Evolutionary conservation across 2,329 filamentous ascomycete genomes (phyloP), one percentile per base, ranked within the genome.

Genomic region (Bipolaris sorokiniana): DNA sequence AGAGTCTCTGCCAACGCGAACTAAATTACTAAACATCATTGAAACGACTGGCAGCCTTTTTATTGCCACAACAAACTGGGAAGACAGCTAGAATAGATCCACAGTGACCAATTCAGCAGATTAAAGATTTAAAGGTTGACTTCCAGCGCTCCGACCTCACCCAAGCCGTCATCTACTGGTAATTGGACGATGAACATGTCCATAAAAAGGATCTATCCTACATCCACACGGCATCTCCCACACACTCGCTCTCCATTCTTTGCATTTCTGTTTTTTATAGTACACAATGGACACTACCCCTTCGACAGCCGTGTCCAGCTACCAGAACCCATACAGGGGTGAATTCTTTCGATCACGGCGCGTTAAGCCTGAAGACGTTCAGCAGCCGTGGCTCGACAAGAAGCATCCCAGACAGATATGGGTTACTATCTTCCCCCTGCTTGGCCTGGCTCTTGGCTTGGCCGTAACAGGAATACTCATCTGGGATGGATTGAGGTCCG

Each of bases 401-500:
- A 86, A 81, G 55, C 88, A 93, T 64, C 88, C 89, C 11, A 89
- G 87, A 74, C 90, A 94, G 81, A 95, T 92, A 79, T 95, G 91
- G 91, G 87, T 91, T 7, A 92, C 88, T 2, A 92, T 94, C 61
- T 84, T 96, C 55, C 91, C 91, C 2, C 71, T 92, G 40, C 73
- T 91, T 22, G 91, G 90, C 45, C 85, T 95, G 48, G 46, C 87
- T 3, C 59, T 92, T 13, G 91, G 91, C 13, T 73, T 94, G 34
- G 84, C 75, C 2, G 78, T 93, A 38, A 85, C 88, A 1, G 90
- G 83, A 1, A 85, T 93, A 67, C 77, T 95, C 42, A 81, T 95
- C 46, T 95, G 87, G 82, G 88, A 93, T 64, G 91, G 91, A 3
- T 73, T 93, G 37, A 78, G 79, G 48, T 88, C 86, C 54, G 90